Evolutionary conservation across 1,139 yeast genomes (phyloP), one percentile per base, ranked within the genome.

Genomic region (Suhomyces taliae): DNA sequence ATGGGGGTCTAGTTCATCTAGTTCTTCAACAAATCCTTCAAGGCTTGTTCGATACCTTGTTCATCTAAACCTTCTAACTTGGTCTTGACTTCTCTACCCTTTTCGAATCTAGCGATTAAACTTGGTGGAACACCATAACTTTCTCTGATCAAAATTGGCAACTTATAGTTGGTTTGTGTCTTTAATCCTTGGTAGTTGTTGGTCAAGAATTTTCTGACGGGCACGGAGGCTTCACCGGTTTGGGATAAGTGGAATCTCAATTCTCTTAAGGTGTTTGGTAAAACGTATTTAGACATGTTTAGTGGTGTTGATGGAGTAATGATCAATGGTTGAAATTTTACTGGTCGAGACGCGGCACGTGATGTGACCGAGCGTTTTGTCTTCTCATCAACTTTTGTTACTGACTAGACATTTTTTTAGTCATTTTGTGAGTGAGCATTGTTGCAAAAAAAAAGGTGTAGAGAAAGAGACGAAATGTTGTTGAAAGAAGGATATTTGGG

Each of bases 161-260:
- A 71, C 54, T 66, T 59, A 57, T 70, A 53, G 49, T 70, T 61
- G 57, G 69, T 64, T 55, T 68, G 72, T 38, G 75, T 62, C 66
- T 85, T 87, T 62, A 87, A 72, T 29, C 70, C 61, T 19, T 85
- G 81, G 66, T 87, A 87, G 66, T 83, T 75, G 51, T 78, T 72
- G 49, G 79, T 67, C 58, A 87, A 74, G 61, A 85, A 87, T 37
- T 78, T 69, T 65, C 88, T 78, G 59, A 85, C 74, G 27, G 87
- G 83, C 27, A 76, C 74, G 27, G 90, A 81, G 9, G 89, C 82
- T 53, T 82, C 82, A 33, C 89, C 88, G 29, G 87, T 79, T 67
- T 87, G 95, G 44, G 90, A 84, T 54, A 87, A 77, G 61, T 87
- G 89, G 69, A 87, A 86, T 66, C 95, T 81, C 61, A 87, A 76